These are phyloP conservation scores for Stylosanthes scabra DNA, from an alignment of 331 rosid species.

Conservation along the genomic window DNA sequence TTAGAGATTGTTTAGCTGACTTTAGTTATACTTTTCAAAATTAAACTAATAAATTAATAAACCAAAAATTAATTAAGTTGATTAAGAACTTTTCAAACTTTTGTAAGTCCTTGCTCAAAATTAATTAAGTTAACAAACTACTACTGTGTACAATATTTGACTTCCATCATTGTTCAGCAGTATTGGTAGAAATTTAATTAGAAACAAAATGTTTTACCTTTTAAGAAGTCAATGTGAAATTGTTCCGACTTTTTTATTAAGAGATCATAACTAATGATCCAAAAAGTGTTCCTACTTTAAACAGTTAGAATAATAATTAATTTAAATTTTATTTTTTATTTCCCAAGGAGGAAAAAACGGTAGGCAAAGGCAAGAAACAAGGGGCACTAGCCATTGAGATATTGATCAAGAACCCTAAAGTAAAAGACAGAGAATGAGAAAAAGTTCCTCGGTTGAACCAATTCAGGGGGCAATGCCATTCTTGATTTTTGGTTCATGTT, in stretches of 20 bases:
- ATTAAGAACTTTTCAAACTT: not conserved
- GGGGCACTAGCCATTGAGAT: constrained; percentile 51
- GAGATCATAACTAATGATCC: constrained; percentile 21
- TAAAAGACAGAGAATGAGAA: constrained; percentile 55
- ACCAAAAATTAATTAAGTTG: not conserved
- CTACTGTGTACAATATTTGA: constrained; percentile 24
- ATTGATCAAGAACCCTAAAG: constrained; percentile 38
- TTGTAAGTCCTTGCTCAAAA: not conserved
- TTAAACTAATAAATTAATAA: not conserved
- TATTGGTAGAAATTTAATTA: not conserved
- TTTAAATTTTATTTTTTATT: not conserved
- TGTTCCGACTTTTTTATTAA: not conserved
- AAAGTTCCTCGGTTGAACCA: constrained; percentile 55
- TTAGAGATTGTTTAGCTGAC: not conserved
- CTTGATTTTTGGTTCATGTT: constrained; percentile 47
- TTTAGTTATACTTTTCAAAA: not conserved
- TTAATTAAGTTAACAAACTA: not conserved
- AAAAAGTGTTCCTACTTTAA: constrained; percentile 48
- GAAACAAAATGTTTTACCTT: constrained; percentile 15
- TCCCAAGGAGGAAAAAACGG: constrained; percentile 49
- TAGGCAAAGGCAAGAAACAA: constrained; percentile 47
- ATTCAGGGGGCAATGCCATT: constrained; percentile 50
- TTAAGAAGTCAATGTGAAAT: constrained; percentile 19
- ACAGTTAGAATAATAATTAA: constrained; percentile 13
- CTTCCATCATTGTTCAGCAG: constrained; percentile 2